Evolutionary conservation across 2,329 filamentous ascomycete genomes (phyloP).

Genomic region (Acephala macrosclerotiorum): DNA sequence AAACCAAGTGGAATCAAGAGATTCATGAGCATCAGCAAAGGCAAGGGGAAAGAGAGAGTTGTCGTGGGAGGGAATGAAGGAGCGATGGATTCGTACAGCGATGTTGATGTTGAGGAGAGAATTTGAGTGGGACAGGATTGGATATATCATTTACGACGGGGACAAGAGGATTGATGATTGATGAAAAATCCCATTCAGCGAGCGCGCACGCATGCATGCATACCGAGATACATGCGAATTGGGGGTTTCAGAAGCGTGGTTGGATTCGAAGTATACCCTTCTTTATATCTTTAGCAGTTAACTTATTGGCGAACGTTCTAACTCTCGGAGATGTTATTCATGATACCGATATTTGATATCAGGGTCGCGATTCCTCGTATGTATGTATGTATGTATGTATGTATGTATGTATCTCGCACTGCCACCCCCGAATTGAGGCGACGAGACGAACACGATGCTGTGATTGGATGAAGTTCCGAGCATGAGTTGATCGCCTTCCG

Average conservation of each 20-base stretch:
- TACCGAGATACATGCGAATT: too few relatives aligned
- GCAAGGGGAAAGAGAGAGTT: not conserved
- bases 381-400: not conserved
- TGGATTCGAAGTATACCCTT: slow-evolving; percentile 8
- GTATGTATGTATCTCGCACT: not conserved
- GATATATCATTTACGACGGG: not conserved
- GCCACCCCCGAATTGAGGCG: not conserved
- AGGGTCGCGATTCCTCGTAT: not conserved
- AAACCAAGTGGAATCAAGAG: not conserved
- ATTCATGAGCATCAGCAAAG: not conserved
- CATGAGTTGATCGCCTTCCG: not conserved
- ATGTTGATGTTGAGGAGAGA: slow-evolving; percentile 2
- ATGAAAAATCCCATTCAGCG: not conserved
- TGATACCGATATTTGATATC: too few relatives aligned
- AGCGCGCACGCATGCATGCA: not conserved
- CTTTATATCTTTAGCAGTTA: not conserved
- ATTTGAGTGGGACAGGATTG: not conserved
- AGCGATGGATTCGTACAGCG: not conserved
- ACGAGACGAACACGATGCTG: not conserved
- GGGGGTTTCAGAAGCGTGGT: not conserved
- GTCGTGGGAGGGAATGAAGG: not conserved
- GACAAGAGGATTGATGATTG: not conserved
- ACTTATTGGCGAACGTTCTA: not conserved
- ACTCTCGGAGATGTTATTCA: too few relatives aligned
- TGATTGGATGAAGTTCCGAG: not conserved